phyloP scores from a whole-genome alignment of 805 yeast species.

The Jamesozyma lodderae region DNA sequence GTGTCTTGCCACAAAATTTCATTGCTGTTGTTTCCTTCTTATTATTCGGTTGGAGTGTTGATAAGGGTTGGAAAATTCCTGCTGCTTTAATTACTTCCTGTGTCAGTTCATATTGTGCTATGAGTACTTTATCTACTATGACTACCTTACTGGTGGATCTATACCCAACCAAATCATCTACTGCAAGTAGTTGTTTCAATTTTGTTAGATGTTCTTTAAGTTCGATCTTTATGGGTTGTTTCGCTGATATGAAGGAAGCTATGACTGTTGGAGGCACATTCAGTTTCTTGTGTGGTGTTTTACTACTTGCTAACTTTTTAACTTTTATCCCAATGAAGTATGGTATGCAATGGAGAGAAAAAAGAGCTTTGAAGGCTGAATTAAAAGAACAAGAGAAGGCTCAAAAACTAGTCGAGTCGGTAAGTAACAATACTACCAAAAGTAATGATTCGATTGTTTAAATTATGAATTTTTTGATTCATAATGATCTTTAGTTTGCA shows the following conservation, averaged over 20 bases:
- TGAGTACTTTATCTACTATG: conserved; percentile 47
- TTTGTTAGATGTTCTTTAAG: conserved; percentile 60
- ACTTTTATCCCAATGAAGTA: conserved; percentile 31
- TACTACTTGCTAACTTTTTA: conserved; percentile 24
- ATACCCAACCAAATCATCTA: conserved; percentile 59
- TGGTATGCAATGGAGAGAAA: conserved; percentile 31
- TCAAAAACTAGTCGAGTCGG: no score
- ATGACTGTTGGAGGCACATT: conserved; percentile 70
- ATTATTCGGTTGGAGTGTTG: conserved; percentile 68
- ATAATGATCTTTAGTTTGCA: no score
- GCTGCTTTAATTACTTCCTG: conserved; percentile 50
- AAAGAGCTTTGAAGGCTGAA: conserved; percentile 19
- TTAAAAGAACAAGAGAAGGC: conserved; percentile 1
- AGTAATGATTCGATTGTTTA: no score
- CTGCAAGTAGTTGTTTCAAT: conserved; percentile 65
- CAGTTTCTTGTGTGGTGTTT: conserved; percentile 53
- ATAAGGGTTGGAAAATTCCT: conserved; percentile 39
- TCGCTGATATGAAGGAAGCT: conserved; percentile 46
- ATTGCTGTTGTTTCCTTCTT: conserved; percentile 36
- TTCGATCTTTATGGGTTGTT: conserved; percentile 61
- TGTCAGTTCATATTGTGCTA: conserved; percentile 47
- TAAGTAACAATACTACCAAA: no score
- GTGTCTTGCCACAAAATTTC: conserved; percentile 37
- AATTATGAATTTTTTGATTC: no score
- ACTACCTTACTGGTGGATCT: conserved; percentile 66